A percentile compares a stretch with the other conserved stretches of the same genome.
Evolutionary conservation across 2,329 filamentous ascomycete genomes (phyloP).

Genomic region (Penicillium sp.): DNA sequence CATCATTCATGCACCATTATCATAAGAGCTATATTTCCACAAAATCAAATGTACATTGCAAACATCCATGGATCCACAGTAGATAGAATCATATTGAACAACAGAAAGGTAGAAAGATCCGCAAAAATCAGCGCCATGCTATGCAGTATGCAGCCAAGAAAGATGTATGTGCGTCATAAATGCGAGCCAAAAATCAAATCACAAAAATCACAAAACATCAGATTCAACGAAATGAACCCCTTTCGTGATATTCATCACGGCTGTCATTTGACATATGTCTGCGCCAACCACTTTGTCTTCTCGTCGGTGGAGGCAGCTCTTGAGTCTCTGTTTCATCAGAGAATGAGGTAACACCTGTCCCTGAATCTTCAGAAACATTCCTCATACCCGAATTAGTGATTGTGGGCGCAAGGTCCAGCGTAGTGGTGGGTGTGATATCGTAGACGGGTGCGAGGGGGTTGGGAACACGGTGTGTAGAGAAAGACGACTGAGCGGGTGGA

Average conservation of each 20-base stretch:
- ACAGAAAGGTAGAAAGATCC: neutral
- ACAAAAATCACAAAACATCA: neutral
- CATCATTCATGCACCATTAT: slow-evolving; percentile 19
- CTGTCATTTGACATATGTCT: slow-evolving; percentile 23
- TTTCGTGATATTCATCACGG: slow-evolving; percentile 4
- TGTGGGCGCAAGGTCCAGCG: slow-evolving; percentile 5
- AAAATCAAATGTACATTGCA: slow-evolving; percentile 5
- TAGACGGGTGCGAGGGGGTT: slow-evolving; percentile 37
- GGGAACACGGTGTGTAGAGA: slow-evolving; percentile 27
- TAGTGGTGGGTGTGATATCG: slow-evolving; percentile 25
- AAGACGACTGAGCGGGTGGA: slow-evolving; percentile 23
- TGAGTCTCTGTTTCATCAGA: slow-evolving; percentile 18
- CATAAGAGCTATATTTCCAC: slow-evolving; percentile 17
- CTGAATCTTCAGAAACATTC: slow-evolving; percentile 20
- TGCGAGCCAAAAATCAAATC: neutral
- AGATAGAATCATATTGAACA: neutral
- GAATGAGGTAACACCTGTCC: slow-evolving; percentile 27
- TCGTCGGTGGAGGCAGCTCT: slow-evolving; percentile 8
- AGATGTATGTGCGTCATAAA: neutral
- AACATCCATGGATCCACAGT: neutral
- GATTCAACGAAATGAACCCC: neutral
- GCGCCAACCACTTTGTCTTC: slow-evolving; percentile 33
- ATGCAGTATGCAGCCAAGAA: slow-evolving; percentile 1
- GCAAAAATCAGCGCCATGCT: neutral
- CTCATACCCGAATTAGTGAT: slow-evolving; percentile 8